These are phyloP conservation scores for Metschnikowia drakensbergensis DNA, from an alignment of 805 yeast species.

Conservation along the genomic window DNA sequence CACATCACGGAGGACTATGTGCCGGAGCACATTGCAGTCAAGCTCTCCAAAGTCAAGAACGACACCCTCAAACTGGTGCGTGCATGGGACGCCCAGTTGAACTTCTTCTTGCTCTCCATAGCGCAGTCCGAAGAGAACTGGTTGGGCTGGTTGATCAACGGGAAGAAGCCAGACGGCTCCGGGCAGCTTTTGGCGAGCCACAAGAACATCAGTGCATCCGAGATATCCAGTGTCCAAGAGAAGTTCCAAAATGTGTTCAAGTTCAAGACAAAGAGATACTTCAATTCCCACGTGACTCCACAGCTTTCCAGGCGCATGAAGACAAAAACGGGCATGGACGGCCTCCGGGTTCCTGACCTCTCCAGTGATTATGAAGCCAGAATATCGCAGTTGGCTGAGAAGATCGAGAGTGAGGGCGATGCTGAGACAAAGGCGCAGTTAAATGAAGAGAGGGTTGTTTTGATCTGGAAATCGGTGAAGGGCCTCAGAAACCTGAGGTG, in stretches of 20 bases:
- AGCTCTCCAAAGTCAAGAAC: conserved; percentile 24
- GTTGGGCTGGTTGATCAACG: conserved; percentile 41
- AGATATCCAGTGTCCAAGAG: conserved; percentile 18
- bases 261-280: conserved; percentile 33
- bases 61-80: conserved; percentile 24
- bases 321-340: conserved; percentile 29
- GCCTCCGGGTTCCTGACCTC: conserved; percentile 12
- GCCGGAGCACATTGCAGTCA: conserved; percentile 22
- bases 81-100: conserved; percentile 24
- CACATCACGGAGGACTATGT: conserved; percentile 35
- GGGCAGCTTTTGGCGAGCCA: conserved; percentile 24
- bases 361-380: background rate
- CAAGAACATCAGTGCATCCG: conserved; percentile 20
- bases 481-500: conserved; percentile 8
- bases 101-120: conserved; percentile 26
- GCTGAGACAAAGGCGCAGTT: conserved; percentile 10
- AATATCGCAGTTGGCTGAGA: conserved; percentile 9
- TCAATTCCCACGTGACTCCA: conserved; percentile 41
- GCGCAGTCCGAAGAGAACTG: conserved; percentile 29
- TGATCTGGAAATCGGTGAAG: conserved; percentile 33
- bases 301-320: conserved; percentile 40
- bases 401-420: conserved; percentile 12
- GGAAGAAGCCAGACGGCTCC: conserved; percentile 30
- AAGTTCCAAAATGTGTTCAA: conserved; percentile 23
- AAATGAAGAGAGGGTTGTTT: conserved; percentile 26